phyloP scores from a whole-genome alignment of 2,329 filamentous ascomycete genomes.

The Neofusicoccum laricinum region DNA sequence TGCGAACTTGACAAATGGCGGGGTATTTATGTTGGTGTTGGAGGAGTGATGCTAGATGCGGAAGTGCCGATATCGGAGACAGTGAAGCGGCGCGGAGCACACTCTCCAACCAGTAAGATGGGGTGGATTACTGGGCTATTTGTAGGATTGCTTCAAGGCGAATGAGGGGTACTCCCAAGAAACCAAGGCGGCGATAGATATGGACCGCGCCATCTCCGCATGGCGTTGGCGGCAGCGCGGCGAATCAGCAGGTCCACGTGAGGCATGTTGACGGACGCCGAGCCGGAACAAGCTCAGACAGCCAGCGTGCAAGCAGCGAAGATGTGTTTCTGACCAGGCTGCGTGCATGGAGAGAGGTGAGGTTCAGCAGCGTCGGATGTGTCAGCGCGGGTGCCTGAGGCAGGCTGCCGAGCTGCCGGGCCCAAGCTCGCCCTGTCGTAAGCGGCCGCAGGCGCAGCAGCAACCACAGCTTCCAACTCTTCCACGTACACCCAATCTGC shows the following conservation, averaged over 20 bases:
- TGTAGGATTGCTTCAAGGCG: background rate
- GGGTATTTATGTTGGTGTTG: conserved; percentile 8
- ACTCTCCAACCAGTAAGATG: background rate
- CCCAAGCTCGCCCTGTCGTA: conserved; percentile 10
- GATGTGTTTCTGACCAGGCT: no score
- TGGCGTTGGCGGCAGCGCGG: background rate
- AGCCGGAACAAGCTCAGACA: background rate
- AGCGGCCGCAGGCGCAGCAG: conserved; percentile 2
- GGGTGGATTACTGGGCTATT: background rate
- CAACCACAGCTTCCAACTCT: conserved; percentile 5
- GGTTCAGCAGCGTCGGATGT: background rate
- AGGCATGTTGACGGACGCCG: no score
- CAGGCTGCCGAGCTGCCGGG: background rate
- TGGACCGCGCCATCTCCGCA: background rate
- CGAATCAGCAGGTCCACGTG: background rate
- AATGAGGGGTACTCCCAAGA: background rate
- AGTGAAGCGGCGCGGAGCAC: background rate
- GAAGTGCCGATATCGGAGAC: conserved; percentile 10
- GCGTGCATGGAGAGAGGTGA: background rate
- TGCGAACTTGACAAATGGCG: background rate
- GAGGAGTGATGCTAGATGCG: background rate
- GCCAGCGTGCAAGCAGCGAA: background rate
- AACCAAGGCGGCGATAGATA: background rate
- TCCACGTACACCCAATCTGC: background rate
- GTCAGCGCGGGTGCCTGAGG: background rate